Conservation (phyloP, 306 rosid species). For the Spatholobus suberectus region DNA sequence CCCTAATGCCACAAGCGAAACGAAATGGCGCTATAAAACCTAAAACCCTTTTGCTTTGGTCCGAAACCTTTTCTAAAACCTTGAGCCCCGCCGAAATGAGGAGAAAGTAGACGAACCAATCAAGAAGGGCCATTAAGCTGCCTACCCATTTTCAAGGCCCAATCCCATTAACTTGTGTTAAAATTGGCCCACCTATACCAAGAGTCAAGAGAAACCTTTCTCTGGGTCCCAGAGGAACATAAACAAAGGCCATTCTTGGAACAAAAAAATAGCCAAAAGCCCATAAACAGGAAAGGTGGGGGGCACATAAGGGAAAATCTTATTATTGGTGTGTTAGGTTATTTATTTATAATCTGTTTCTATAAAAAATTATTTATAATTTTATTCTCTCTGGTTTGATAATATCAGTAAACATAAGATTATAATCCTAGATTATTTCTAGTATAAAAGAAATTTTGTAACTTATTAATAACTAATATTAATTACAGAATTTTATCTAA, state of each 20-base stretch:
- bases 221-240: neutral
- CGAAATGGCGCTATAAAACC: neutral
- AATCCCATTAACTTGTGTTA: neutral
- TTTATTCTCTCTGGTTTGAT: too few species aligned
- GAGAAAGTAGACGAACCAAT: neutral
- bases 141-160: slow-evolving; percentile 4
- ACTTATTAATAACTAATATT: too few species aligned
- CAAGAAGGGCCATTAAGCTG: neutral
- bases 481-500: too few species aligned
- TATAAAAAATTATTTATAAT: too few species aligned
- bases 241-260: neutral
- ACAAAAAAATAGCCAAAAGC: too few species aligned
- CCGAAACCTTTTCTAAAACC: neutral
- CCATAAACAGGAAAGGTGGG: too few species aligned
- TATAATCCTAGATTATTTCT: too few species aligned
- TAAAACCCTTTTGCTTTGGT: neutral
- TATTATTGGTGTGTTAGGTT: too few species aligned
- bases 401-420: too few species aligned
- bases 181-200: neutral
- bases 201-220: neutral
- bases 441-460: too few species aligned
- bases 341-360: too few species aligned
- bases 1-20: slow-evolving; percentile 33
- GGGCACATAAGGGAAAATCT: too few species aligned
- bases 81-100: neutral